phyloP scores from a whole-genome alignment of 352 stramenopile species.

The Thalassiosira gravida region DNA sequence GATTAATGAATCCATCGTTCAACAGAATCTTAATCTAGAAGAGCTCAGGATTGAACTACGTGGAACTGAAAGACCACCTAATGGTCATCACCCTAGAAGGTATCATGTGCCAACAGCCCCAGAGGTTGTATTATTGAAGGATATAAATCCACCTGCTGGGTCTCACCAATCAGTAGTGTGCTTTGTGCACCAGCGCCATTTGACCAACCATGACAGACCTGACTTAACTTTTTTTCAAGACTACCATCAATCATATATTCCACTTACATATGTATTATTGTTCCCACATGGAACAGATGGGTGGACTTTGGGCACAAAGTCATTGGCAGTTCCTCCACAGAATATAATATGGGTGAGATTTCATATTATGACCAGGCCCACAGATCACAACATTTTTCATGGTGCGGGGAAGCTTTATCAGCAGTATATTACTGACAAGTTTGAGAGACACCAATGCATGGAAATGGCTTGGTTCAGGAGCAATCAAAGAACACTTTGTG shows the following conservation, averaged over 20 bases:
- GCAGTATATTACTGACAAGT: constrained; percentile 29
- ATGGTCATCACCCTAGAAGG: constrained; percentile 1
- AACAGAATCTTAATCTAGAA: constrained; percentile 7
- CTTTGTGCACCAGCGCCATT: not conserved
- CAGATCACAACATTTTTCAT: constrained; percentile 14
- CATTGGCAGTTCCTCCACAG: not conserved
- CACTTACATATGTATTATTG: constrained; percentile 22
- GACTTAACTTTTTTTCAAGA: not conserved
- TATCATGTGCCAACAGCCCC: constrained; percentile 10
- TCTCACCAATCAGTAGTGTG: not conserved
- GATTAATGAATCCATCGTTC: constrained; percentile 14
- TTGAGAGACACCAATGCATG: not conserved
- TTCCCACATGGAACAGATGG: constrained; percentile 37
- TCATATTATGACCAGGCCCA: not conserved
- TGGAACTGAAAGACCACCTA: not conserved
- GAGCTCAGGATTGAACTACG: constrained; percentile 3
- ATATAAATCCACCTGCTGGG: not conserved
- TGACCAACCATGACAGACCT: not conserved
- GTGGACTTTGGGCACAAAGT: constrained; percentile 17
- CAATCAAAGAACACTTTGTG: not conserved
- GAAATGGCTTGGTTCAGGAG: not conserved
- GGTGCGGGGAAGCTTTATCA: constrained; percentile 11
- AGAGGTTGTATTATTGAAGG: constrained; percentile 7
- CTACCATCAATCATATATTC: constrained; percentile 29
- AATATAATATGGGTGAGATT: constrained; percentile 4